A percentile compares a stretch with the other conserved stretches of the same genome.
Evolutionary conservation across 352 stramenopile species (phyloP).

Genomic region (Phytopythium mirpurense): DNA sequence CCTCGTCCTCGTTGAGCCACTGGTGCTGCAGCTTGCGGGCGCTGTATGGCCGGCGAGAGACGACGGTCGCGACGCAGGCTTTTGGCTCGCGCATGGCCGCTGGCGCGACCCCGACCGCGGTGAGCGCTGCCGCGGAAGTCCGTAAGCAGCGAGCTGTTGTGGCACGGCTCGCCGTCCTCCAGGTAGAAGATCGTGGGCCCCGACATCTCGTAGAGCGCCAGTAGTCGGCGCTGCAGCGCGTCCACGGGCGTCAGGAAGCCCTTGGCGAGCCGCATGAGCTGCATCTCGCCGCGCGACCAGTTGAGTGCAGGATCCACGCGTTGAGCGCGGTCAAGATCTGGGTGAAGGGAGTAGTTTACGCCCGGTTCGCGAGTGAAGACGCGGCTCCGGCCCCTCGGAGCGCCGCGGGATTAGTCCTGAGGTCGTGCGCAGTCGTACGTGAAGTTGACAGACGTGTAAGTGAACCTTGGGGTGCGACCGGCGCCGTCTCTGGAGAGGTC

Average conservation of each 20-base stretch:
- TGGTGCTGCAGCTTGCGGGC: constrained; percentile 49
- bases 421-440: no score
- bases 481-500: no score
- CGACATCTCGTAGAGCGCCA: constrained; percentile 29
- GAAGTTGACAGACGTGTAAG: no score
- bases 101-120: constrained; percentile 11
- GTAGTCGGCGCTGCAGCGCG: constrained; percentile 27
- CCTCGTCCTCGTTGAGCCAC: constrained; percentile 62
- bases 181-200: constrained; percentile 42
- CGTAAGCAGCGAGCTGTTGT: constrained; percentile 14
- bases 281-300: constrained; percentile 12
- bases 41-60: constrained; percentile 39
- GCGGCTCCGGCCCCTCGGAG: no score
- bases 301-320: constrained; percentile 32
- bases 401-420: no score
- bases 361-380: no score
- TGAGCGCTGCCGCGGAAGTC: constrained; percentile 21
- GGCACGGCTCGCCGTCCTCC: constrained; percentile 37
- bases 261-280: constrained; percentile 25
- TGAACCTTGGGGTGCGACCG: no score
- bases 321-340: constrained; percentile 37
- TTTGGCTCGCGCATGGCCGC: not conserved
- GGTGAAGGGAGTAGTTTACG: constrained; percentile 23
- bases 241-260: constrained; percentile 37
- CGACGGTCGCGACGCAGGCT: constrained; percentile 43